These are phyloP conservation scores for Darksidea phi DNA, from an alignment of 495 filamentous ascomycete genomes.

Conservation along the genomic window DNA sequence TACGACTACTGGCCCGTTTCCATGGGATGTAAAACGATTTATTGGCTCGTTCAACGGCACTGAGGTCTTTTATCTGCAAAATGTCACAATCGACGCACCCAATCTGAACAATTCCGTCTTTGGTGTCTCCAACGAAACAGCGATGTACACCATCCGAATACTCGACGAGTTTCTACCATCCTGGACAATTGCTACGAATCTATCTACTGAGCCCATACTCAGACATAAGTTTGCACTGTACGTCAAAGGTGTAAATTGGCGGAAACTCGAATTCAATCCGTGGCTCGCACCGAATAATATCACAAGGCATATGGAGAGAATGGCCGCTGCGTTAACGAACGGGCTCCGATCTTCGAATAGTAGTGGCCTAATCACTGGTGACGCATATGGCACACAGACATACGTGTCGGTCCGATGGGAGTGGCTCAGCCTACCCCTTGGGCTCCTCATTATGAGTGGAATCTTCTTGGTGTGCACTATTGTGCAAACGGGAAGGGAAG, in stretches of 20 bases:
- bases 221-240: constrained; percentile 1
- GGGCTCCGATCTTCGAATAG: constrained; percentile 12
- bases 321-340: constrained; percentile 27
- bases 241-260: background rate
- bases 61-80: background rate
- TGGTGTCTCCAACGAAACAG: constrained; percentile 8
- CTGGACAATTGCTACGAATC: background rate
- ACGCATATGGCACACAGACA: constrained; percentile 14
- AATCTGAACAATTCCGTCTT: background rate
- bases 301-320: constrained; percentile 12
- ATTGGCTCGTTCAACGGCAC: background rate
- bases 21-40: background rate
- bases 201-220: background rate
- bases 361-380: constrained; percentile 5
- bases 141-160: background rate
- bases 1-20: constrained; percentile 1
- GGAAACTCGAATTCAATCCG: constrained; percentile 16
- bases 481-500: constrained; percentile 12
- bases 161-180: constrained; percentile 10
- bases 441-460: constrained; percentile 13
- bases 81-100: constrained; percentile 1
- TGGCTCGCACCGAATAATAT: constrained; percentile 21
- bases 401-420: constrained; percentile 22
- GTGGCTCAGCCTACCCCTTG: constrained; percentile 25
- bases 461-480: constrained; percentile 30